Evolutionary conservation across 352 stramenopile species (phyloP).

Genomic region (Phytophthora quininea): DNA sequence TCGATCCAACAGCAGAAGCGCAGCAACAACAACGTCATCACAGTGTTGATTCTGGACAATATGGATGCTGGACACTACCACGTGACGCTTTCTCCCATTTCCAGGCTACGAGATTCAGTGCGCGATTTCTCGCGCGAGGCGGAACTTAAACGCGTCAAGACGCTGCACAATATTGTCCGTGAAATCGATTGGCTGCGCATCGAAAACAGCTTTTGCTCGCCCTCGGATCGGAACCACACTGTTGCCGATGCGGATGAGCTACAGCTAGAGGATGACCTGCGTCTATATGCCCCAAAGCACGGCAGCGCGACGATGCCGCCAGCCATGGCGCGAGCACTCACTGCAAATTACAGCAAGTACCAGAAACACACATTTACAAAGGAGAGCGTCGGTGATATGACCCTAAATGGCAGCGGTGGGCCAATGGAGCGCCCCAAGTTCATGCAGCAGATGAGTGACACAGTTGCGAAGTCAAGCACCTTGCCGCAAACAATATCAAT

Average conservation of each 20-base stretch:
- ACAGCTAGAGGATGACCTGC: conserved; percentile 62
- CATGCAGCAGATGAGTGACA: conserved; percentile 55
- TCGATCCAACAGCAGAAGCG: conserved; percentile 82
- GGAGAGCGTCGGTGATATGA: conserved; percentile 14
- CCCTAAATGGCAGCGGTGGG: conserved; percentile 13
- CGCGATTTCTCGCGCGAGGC: conserved; percentile 73
- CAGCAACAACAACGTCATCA: conserved; percentile 81
- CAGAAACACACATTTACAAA: conserved; percentile 43
- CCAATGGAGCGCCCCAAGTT: conserved; percentile 32
- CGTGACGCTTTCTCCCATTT: conserved; percentile 84
- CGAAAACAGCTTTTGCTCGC: conserved; percentile 86
- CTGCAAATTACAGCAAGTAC: conserved; percentile 40
- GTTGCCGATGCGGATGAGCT: conserved; percentile 55
- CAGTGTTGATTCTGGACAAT: conserved; percentile 79
- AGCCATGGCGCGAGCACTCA: conserved; percentile 35
- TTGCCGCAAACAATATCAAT: conserved; percentile 27
- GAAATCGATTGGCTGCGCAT: conserved; percentile 87
- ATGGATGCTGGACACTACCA: conserved; percentile 89
- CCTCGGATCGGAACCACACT: conserved; percentile 75
- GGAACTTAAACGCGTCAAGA: conserved; percentile 82
- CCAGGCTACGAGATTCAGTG: conserved; percentile 68
- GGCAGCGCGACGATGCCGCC: conserved; percentile 40
- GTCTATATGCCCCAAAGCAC: conserved; percentile 69
- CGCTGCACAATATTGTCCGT: conserved; percentile 74
- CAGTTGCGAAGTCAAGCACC: conserved; percentile 11